Percentiles rank a stretch among this genome's conserved stretches.
Conservation (phyloP, 495 filamentous ascomycete genomes). For the Evansstolkia leycettana region DNA sequence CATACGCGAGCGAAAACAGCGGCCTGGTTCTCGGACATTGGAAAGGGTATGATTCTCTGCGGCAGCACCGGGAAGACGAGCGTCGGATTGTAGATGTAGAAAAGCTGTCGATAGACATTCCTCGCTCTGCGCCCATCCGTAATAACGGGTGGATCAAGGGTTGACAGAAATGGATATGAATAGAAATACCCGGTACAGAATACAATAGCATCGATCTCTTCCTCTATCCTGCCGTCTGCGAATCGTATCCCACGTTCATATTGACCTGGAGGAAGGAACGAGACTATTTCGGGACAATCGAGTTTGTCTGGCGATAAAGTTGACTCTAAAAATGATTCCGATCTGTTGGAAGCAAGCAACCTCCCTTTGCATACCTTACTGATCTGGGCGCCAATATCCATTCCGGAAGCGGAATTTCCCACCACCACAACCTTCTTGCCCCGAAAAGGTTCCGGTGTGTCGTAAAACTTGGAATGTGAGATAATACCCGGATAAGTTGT, state of each 20-base stretch:
- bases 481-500: conserved; percentile 48
- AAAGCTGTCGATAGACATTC: conserved; percentile 64
- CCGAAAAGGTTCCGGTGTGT: conserved; percentile 43
- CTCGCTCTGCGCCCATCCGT: conserved; percentile 55
- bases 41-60: conserved; percentile 75
- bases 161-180: conserved; percentile 44
- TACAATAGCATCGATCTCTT: conserved; percentile 41
- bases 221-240: conserved; percentile 35
- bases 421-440: conserved; percentile 63
- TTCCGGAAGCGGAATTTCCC: conserved; percentile 64
- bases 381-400: conserved; percentile 74
- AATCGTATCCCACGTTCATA: conserved; percentile 38
- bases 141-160: conserved; percentile 45
- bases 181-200: conserved; percentile 51
- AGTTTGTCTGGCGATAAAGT: conserved; percentile 24
- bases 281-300: conserved; percentile 46
- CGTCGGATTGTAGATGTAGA: conserved; percentile 64
- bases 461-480: conserved; percentile 72
- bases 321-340: conserved; percentile 24
- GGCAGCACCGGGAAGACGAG: conserved; percentile 65
- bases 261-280: conserved; percentile 34
- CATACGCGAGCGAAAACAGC: conserved; percentile 66
- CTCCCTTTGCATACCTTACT: conserved; percentile 34
- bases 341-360: conserved; percentile 40
- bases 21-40: conserved; percentile 64